Evolutionary conservation across 768 basidiomycete species (phyloP).

Genomic region (Kondoa malvinella): DNA sequence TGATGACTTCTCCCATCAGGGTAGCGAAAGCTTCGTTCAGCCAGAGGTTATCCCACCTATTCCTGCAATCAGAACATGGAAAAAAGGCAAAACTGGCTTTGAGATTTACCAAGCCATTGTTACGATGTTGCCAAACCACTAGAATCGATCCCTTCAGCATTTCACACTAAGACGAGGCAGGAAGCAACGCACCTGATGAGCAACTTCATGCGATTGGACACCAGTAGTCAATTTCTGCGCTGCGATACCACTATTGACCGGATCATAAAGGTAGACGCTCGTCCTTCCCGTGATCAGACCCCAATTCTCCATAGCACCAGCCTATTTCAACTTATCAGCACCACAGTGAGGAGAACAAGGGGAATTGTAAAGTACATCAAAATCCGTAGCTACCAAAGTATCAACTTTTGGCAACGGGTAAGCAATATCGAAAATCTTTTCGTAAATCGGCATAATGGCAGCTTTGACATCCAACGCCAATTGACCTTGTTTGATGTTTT

Average conservation of each 20-base stretch:
- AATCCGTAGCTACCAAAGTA: conserved; percentile 74
- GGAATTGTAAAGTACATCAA: conserved; percentile 47
- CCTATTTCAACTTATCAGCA: conserved; percentile 39
- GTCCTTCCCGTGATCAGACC: conserved; percentile 75
- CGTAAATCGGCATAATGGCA: conserved; percentile 67
- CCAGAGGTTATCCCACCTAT: conserved; percentile 32
- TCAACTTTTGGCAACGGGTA: conserved; percentile 90
- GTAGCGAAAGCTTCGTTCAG: conserved; percentile 25
- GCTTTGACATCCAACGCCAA: conserved; percentile 78
- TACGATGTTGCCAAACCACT: conserved; percentile 75
- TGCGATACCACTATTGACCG: conserved; percentile 50
- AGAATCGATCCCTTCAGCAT: no score
- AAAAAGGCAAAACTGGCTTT: conserved; percentile 39
- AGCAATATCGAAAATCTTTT: conserved; percentile 76
- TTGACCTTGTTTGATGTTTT: conserved; percentile 62
- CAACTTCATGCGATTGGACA: conserved; percentile 53
- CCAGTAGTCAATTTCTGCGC: conserved; percentile 64
- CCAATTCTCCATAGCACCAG: conserved; percentile 56
- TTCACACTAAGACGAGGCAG: conserved; percentile 42
- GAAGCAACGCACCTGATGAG: conserved; percentile 17
- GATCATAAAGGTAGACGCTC: conserved; percentile 59
- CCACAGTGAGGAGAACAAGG: background rate
- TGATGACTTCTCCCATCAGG: conserved; percentile 33
- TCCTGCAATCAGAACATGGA: conserved; percentile 22
- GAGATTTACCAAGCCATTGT: conserved; percentile 77